Percentiles rank a stretch among this genome's conserved stretches.
Evolutionary conservation across 495 filamentous ascomycete species (phyloP).

Genomic region (Trichoderma asperelloides): DNA sequence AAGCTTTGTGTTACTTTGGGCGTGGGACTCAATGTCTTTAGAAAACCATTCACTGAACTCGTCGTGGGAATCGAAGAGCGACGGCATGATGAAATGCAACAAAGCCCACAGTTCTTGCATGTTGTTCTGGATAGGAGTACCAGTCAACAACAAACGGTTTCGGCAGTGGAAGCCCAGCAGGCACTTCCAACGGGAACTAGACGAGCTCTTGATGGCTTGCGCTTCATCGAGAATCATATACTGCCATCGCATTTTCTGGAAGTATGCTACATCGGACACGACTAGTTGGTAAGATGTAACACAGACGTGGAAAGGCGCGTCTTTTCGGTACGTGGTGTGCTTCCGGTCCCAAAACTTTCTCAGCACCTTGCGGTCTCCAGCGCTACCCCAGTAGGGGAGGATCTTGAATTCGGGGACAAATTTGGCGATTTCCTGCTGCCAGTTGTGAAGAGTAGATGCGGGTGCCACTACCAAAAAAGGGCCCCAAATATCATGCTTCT

Average conservation of each 20-base stretch:
- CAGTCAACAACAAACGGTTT: conserved; percentile 88
- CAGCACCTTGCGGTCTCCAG: conserved; percentile 88
- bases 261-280: conserved; percentile 89
- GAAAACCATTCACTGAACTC: conserved; percentile 99
- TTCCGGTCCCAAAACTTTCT: conserved; percentile 99
- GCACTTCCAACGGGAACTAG: conserved; percentile 94
- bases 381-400: conserved; percentile 93
- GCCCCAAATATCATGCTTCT: conserved; percentile 96
- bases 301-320: conserved; percentile 89
- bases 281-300: conserved; percentile 97
- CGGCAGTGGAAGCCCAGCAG: conserved; percentile 90
- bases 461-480: conserved; percentile 96
- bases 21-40: conserved; percentile 97
- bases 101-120: conserved; percentile 99
- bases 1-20: conserved; percentile 95
- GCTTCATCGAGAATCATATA: conserved; percentile 99
- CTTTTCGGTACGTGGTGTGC: conserved; percentile 86
- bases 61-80: conserved; percentile 94
- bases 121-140: conserved; percentile 98
- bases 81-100: conserved; percentile 99
- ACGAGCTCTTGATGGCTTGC: conserved; percentile 96
- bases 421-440: conserved; percentile 93
- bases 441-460: conserved; percentile 94
- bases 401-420: conserved; percentile 94
- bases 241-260: conserved; percentile 98